Evolutionary conservation across 495 filamentous ascomycete species (phyloP), one percentile per base, ranked within the genome.

Genomic region (Aspergillus carlsbadensis): DNA sequence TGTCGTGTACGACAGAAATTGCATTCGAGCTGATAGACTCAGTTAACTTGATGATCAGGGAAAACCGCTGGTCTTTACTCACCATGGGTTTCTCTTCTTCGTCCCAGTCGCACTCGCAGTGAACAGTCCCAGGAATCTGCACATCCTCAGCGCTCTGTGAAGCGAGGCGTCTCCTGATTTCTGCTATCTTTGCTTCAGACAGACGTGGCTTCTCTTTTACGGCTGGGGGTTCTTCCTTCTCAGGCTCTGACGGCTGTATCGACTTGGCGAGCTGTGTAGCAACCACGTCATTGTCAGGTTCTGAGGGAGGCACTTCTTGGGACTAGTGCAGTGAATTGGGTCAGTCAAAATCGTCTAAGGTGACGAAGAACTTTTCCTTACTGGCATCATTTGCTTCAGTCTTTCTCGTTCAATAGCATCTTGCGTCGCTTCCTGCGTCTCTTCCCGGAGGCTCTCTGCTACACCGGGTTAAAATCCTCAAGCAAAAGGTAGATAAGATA

Each of bases 1-100:
- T 83, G 80, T 60, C 65, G 75, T 15, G 66, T 77, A 33, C 69
- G 53, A 56, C 79, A 83, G 55, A 71, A 79, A 36, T 45, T 52
- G 53, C 80, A 83, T 54, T 70, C 54, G 21, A 79, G 60, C 78
- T 81, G 18, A 24, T 6, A 22, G 35, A 18, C 13, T 64, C 46
- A 61, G 59, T 34, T 18, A 8, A 34, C 24, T 15, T 13, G 26
- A 29, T 29, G 3, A 29, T 43, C 10, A 10, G 0, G 10, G 10
- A 14, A 20, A 11, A 29, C 15, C 8, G 0, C 15, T 22, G 3
- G 31, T 20, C 6, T 10, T 15, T 48, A 14, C 67, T 50, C 59
- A 81, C 78, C 78, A 80, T 78, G 7, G 52, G 58, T 41, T 58
- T 57, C 56, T 78, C 78, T 58, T 76, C 69, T 20, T 64, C 62